phyloP scores from a whole-genome alignment of 768 basidiomycete species.

The Lentinula sp. region DNA sequence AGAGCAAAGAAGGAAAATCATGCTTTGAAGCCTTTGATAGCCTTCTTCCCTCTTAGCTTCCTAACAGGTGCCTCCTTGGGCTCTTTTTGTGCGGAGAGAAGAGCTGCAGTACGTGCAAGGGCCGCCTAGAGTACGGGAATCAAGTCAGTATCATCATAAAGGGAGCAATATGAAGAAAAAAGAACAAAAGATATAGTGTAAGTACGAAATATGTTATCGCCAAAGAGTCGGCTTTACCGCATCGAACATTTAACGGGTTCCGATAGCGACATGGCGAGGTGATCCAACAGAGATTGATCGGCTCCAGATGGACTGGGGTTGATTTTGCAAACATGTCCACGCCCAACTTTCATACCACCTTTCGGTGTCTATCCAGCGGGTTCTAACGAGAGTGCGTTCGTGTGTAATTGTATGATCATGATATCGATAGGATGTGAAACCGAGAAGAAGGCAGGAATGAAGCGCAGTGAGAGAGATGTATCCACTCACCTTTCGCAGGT shows the following conservation, averaged over 20 bases:
- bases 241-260: conserved; percentile 53
- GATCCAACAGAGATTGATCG: conserved; percentile 56
- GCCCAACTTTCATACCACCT: conserved; percentile 76
- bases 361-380: conserved; percentile 65
- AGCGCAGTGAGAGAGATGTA: conserved; percentile 1
- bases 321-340: conserved; percentile 92
- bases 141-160: conserved; percentile 22
- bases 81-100: conserved; percentile 63
- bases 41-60: conserved; percentile 73
- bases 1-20: background rate
- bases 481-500: conserved; percentile 64
- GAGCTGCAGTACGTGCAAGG: conserved; percentile 71
- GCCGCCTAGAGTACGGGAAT: conserved; percentile 42
- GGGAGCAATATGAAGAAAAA: background rate
- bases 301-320: conserved; percentile 36
- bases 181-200: background rate
- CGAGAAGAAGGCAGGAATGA: conserved; percentile 5
- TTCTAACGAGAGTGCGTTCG: conserved; percentile 84
- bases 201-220: conserved; percentile 44
- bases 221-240: conserved; percentile 69
- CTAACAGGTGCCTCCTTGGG: conserved; percentile 61
- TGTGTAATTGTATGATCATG: background rate
- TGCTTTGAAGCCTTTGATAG: conserved; percentile 7
- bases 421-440: background rate
- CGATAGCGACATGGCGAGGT: conserved; percentile 76